A percentile compares a stretch with the other conserved stretches of the same genome.
phyloP scores from a whole-genome alignment of 768 basidiomycete genomes.

The Tulasnella sp. region DNA sequence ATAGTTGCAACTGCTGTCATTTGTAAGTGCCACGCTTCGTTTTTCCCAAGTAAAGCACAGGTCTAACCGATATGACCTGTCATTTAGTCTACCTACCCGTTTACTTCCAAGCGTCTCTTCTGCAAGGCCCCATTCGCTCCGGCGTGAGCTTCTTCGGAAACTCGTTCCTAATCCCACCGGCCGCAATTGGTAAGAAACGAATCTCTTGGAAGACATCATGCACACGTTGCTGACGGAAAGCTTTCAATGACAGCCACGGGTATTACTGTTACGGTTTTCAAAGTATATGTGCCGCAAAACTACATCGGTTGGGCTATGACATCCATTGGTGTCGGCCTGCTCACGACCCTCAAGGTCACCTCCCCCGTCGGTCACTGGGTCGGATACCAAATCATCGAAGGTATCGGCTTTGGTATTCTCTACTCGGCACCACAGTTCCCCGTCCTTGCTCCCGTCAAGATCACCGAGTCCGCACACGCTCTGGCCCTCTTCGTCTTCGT shows the following conservation, averaged over 20 bases:
- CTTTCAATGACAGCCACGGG: background rate
- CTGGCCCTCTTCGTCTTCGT: slow-evolving; percentile 20
- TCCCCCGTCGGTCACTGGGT: background rate
- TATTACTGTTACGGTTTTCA: background rate
- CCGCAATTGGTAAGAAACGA: background rate
- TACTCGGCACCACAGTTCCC: slow-evolving; percentile 21
- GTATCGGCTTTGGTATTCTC: slow-evolving; percentile 4
- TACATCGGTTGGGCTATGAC: slow-evolving; percentile 28
- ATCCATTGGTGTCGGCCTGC: slow-evolving; percentile 27
- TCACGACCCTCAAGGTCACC: slow-evolving; percentile 17
- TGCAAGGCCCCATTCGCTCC: slow-evolving; percentile 10
- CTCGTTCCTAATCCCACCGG: slow-evolving; percentile 19
- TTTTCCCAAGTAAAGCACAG: background rate
- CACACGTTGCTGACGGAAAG: background rate
- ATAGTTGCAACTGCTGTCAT: background rate
- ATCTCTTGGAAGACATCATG: background rate
- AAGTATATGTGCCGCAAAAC: slow-evolving; percentile 30
- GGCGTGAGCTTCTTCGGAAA: background rate
- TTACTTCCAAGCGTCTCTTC: slow-evolving; percentile 20
- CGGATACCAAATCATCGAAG: slow-evolving; percentile 11
- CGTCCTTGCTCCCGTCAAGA: slow-evolving; percentile 21
- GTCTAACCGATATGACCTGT: background rate
- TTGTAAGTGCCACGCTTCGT: background rate
- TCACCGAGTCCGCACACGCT: slow-evolving; percentile 15
- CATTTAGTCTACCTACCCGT: slow-evolving; percentile 11